A percentile compares a stretch with the other conserved stretches of the same genome.
These are phyloP conservation scores for Trichothecium sympodiale DNA, from an alignment of 2,329 filamentous ascomycete species.

Conservation along the genomic window DNA sequence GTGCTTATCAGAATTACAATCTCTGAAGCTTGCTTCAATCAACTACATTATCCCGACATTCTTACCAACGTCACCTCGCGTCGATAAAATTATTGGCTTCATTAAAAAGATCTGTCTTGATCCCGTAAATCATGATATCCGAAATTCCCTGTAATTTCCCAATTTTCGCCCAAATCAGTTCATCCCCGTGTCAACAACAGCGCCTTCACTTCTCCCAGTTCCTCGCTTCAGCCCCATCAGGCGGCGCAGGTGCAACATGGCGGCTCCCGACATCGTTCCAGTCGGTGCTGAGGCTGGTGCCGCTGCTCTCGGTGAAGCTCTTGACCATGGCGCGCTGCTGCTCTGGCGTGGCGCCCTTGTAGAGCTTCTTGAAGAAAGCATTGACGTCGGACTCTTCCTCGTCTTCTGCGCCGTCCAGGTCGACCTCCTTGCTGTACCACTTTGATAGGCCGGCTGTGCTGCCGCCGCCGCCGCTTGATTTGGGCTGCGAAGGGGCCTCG, in stretches of 20 bases:
- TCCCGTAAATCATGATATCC: no score
- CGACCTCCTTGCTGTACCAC: slow-evolving; percentile 66
- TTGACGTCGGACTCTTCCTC: slow-evolving; percentile 56
- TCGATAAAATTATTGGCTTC: no score
- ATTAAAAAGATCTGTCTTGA: no score
- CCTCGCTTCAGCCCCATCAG: slow-evolving; percentile 68
- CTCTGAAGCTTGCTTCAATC: no score
- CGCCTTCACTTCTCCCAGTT: slow-evolving; percentile 39
- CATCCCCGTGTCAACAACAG: no score
- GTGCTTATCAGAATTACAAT: no score
- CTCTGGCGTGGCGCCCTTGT: slow-evolving; percentile 64
- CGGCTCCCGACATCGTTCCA: slow-evolving; percentile 72
- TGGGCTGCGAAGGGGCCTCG: background rate
- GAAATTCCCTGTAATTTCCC: no score
- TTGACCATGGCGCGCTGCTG: slow-evolving; percentile 94
- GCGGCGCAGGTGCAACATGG: slow-evolving; percentile 61
- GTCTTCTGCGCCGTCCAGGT: slow-evolving; percentile 38
- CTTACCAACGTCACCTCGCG: no score
- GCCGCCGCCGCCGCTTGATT: no score
- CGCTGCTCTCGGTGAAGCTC: slow-evolving; percentile 88
- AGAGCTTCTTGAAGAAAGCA: slow-evolving; percentile 83
- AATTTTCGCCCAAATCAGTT: no score
- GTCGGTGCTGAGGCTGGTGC: slow-evolving; percentile 83
- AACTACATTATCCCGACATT: no score
- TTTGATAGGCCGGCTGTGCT: slow-evolving; percentile 58